Evolutionary conservation across 78 protist species (phyloP).

Genomic region (Dictyostelium intermedium): DNA sequence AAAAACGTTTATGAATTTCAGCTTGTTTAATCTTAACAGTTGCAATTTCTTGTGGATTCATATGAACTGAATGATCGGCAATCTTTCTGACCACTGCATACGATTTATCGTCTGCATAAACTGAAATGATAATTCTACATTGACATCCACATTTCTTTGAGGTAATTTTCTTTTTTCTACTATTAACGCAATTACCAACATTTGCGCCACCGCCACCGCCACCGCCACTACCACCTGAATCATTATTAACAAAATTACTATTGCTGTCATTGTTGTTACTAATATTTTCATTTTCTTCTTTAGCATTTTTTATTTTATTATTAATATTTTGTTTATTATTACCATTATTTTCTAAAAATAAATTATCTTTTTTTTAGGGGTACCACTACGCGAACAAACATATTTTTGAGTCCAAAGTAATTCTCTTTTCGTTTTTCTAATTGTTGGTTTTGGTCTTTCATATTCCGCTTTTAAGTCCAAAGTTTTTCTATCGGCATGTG

Average conservation of each 20-base stretch:
- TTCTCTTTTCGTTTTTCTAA: constrained; percentile 55
- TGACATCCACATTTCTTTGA: constrained; percentile 70
- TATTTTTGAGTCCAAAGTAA: constrained; percentile 73
- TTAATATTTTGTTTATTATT: background rate
- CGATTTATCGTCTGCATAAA: constrained; percentile 62
- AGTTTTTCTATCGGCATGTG: constrained; percentile 76
- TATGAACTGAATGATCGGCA: constrained; percentile 61
- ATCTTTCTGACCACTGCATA: constrained; percentile 54
- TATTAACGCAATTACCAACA: background rate
- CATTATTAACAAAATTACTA: background rate
- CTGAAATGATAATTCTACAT: constrained; percentile 53
- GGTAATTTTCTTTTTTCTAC: background rate
- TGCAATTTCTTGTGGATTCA: constrained; percentile 32
- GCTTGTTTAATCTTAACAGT: background rate
- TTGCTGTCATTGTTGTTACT: background rate
- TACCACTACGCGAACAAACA: constrained; percentile 54
- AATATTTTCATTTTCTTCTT: background rate
- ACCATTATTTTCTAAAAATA: background rate
- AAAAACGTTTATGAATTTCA: background rate
- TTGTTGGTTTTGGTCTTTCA: constrained; percentile 19
- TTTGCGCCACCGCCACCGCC: background rate
- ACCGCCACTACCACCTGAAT: background rate
- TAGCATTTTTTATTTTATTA: background rate
- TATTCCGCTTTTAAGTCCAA: constrained; percentile 42
- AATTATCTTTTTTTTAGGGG: background rate